Percentiles rank a stretch among this genome's conserved stretches.
Conservation (phyloP, 176 grass and related monocot genomes). For the Oryza coarctata region DNA sequence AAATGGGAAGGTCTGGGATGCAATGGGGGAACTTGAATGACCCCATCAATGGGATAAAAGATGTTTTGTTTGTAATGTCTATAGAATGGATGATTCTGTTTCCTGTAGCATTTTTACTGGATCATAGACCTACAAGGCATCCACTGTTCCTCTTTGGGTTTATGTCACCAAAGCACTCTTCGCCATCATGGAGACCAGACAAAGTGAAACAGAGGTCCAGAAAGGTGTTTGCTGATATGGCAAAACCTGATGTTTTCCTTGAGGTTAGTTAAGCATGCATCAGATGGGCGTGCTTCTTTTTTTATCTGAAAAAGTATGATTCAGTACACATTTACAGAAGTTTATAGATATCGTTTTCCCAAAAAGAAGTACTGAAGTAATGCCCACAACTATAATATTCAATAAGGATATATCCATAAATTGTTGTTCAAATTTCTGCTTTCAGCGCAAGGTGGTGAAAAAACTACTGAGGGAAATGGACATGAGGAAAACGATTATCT, state of each 20-base stretch:
- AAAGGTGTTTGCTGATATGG: constrained; percentile 41
- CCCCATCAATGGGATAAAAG: constrained; percentile 57
- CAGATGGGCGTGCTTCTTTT: neutral
- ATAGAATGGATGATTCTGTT: constrained; percentile 53
- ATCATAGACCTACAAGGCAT: constrained; percentile 36
- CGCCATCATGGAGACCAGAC: neutral
- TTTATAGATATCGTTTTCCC: neutral
- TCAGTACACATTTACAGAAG: neutral
- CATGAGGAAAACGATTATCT: constrained; percentile 48
- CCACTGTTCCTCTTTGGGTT: constrained; percentile 45
- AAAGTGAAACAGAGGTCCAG: constrained; percentile 13
- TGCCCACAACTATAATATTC: neutral
- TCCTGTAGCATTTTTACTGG: constrained; percentile 38
- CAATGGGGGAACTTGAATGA: constrained; percentile 49
- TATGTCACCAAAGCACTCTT: constrained; percentile 44
- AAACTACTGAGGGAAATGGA: constrained; percentile 36
- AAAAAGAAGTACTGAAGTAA: neutral
- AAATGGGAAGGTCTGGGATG: constrained; percentile 55
- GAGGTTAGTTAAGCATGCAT: constrained; percentile 55
- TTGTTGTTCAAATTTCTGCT: constrained; percentile 2
- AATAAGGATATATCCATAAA: neutral
- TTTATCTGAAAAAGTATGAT: neutral
- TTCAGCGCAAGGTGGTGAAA: constrained; percentile 55
- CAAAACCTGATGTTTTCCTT: constrained; percentile 44
- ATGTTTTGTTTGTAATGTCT: constrained; percentile 52